Conservation (phyloP, 257 asterid genomes). For the Solanum microdontum region DNA sequence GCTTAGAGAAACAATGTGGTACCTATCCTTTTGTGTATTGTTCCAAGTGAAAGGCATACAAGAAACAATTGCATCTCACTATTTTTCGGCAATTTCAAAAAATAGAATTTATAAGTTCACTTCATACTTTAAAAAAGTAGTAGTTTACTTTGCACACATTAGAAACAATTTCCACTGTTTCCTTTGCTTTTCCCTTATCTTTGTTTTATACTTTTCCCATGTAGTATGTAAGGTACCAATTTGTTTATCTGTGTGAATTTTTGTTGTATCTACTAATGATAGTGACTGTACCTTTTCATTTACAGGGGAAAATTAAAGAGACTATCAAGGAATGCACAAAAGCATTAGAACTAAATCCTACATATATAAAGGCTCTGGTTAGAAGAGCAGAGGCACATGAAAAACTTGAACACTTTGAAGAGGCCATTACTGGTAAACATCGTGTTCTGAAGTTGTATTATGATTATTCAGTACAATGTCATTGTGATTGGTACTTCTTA, state of each 20-base stretch:
- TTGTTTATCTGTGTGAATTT: background rate
- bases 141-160: background rate
- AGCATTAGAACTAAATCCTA: constrained; percentile 77
- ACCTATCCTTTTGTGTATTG: background rate
- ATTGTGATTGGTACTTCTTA: background rate
- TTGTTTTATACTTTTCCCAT: background rate
- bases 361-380: constrained; percentile 58
- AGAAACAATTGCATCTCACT: background rate
- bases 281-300: background rate
- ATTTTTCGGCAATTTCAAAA: background rate
- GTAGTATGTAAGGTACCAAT: background rate
- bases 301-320: constrained; percentile 67
- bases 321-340: constrained; percentile 78
- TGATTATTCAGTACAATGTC: background rate
- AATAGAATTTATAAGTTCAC: background rate
- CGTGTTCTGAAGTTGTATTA: background rate
- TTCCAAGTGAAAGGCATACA: background rate
- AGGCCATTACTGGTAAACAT: constrained; percentile 66
- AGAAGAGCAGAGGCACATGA: constrained; percentile 94
- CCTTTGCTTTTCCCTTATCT: background rate
- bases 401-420: constrained; percentile 81
- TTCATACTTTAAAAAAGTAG: background rate
- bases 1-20: background rate
- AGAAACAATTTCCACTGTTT: background rate
- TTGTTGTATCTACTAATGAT: background rate